Evolutionary conservation across 371 early-diverging fungal species (phyloP), one percentile per base, ranked within the genome.

Genomic region (Batkoa obscura): DNA sequence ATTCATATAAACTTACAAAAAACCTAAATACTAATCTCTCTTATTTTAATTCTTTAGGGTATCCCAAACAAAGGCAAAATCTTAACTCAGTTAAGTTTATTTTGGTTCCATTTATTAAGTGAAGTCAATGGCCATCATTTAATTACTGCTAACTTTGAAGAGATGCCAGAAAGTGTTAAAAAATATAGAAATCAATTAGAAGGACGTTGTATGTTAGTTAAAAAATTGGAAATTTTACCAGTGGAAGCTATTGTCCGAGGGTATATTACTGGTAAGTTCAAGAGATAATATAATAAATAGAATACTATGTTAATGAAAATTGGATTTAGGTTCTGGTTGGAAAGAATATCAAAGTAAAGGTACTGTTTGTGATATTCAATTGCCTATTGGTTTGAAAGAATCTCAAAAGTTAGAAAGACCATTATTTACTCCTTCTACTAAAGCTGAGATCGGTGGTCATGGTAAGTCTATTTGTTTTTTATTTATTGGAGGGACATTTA

Each of bases 171-270:
- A 3, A 60, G 64, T 5, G 82, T 97, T 43, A 82, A 86, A 62
- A 73, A 89, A 64, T 94, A 94, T 69, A 74, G 79, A 46, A 78
- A 73, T 34, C 90, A 91, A 67, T 71, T 95, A 17, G 84, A 84
- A 50, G 88, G 92, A 0, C 78, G 95, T 51, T 83, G 81, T 54
- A 79, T 97, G 70, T 72, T 97, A 52, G 96, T 97, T 41, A 84
- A 83, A 66, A 88, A 82, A 60, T 81, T 91, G 61, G 78, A 78
- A 46, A 88, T 97, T n/a, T 71, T 92, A n/a, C 95, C 94, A 1
- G 77, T 94, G 53, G 98, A 97, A 71, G 94, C 98, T 9, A 95
- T 97, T 62, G 94, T 95, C 13, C 83, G 98, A 58, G 98, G 98
- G 9, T 95, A 94, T 66, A 85, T 97, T 50, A 84, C 95, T 33